Evolutionary conservation across 2,329 filamentous ascomycete genomes (phyloP), one percentile per base, ranked within the genome.

Genomic region (Pezicula rhizophila): DNA sequence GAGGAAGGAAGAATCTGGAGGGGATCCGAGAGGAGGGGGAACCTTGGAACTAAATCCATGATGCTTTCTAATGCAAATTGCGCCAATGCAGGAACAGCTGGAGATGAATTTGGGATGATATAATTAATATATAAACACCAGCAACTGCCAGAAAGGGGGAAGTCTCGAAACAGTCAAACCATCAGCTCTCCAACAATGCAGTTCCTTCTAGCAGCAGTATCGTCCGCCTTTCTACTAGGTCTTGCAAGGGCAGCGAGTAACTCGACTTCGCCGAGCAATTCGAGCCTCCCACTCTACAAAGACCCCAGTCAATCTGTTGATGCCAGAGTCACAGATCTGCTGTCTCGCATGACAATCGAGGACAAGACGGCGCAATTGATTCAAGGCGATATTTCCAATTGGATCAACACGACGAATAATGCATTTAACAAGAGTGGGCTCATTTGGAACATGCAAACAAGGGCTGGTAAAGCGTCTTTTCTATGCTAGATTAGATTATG

Each of bases 311-410:
- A 81, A 5, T 68, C 79, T 7, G 70, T 88, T 12, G 80, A 87
- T 45, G 77, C 76, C 44, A 75, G 86, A 51, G 77, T 89, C 10
- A 64, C 76, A 8, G 85, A 89, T 62, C 74, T 90, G 5, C 67
- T 90, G 46, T 77, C 77, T 11, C 78, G 82, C 20, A 90, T 90
- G 86, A 87, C 82, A 0, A 76, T 87, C 47, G 74, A 85, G 59
- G 86, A 90, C 51, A 90, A 90, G 68, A 77, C 80, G 40, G 75
- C 82, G 1, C 86, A 89, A 63, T 70, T 85, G 56, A 73, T 84
- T 25, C 82, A 85, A 61, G 81, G 85, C 42, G 86, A 89, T 60
- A 74, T 90, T 52, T 74, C 77, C 5, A 87, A 88, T 62, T 90
- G 84, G 80, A 76, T 89, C 64, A 81, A 89, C 61, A 74, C 75